Evolutionary conservation across 345 rosid species (phyloP), one percentile per base, ranked within the genome.

Genomic region (Populus davidiana): DNA sequence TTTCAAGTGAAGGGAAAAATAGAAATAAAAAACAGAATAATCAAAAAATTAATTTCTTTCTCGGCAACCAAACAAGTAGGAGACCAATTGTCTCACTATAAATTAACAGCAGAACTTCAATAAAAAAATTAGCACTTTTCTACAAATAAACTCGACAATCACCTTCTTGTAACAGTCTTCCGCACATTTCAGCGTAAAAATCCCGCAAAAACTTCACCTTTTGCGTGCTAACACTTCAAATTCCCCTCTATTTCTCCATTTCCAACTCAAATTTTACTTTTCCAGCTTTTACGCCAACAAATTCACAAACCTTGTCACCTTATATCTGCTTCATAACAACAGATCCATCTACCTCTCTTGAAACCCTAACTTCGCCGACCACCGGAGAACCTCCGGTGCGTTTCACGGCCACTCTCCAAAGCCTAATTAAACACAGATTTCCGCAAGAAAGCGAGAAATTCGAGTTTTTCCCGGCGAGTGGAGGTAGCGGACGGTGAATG

Each of bases 391-490:
- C 65, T 56, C 85, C 81, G 78, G 79, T 69, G 31, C 54, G 61
- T 72, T 72, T 31, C 77, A 72, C 56, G 73, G 70, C 35, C 50
- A 68, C 23, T 44, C 77, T 50, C 79, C 74, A 69, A 83, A 72
- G 9, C 61, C 52, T 23, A 21, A 27, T 25, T 11, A 25, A 61
- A 11, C 8, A 23, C 38, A 64, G 41, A 61, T 33, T 33, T 2
- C 8, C 4, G 16, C 5, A 9, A 23, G 63, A 78, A 67, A 70
- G 70, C 66, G 71, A 76, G 78, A 44, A 80, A 73, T 77, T 47
- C 67, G 85, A 73, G 77, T 20, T 75, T 81, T 36, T 50, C 87
- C 89, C 89, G 91, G 89, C 79, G 80, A 70, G 80, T 49, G 56
- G 20, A 50, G 72, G 75, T 69, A 44, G 78, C 85, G 84, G 69